These are phyloP conservation scores for Botrytis cinerea DNA, from an alignment of 2,329 filamentous ascomycete genomes.

Conservation along the genomic window DNA sequence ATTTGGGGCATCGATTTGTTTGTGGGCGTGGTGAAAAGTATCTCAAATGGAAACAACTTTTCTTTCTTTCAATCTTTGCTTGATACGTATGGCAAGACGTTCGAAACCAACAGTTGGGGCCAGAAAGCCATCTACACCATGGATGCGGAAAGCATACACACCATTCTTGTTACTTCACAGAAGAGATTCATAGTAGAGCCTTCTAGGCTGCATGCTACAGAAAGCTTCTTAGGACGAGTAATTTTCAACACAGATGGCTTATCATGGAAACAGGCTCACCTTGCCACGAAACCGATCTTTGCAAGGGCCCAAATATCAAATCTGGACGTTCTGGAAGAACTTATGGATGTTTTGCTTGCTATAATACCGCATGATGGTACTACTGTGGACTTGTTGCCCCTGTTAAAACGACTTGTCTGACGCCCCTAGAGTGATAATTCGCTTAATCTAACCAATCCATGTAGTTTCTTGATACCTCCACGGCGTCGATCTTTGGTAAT, in stretches of 20 bases:
- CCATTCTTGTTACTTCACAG: not conserved
- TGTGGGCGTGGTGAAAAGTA: not conserved
- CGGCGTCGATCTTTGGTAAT: not conserved
- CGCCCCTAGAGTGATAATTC: not conserved
- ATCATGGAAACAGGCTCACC: not conserved
- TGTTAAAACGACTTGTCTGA: not conserved
- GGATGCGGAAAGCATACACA: not conserved
- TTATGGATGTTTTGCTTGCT: not conserved
- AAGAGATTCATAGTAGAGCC: not conserved
- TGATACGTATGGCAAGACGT: not conserved
- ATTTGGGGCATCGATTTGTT: not conserved
- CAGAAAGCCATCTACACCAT: not conserved
- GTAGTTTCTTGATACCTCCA: not conserved
- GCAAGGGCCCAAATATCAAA: not conserved
- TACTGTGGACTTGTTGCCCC: not conserved
- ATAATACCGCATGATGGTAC: not conserved
- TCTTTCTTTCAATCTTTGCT: not conserved
- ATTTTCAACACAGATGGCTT: not conserved
- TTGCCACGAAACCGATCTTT: not conserved
- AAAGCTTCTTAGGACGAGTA: not conserved
- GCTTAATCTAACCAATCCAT: not conserved
- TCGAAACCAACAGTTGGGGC: not conserved
- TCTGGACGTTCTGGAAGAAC: not conserved
- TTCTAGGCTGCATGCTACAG: not conserved
- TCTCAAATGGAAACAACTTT: not conserved